Base-by-base conservation (phyloP, 371 early-diverging fungal species). In the Gilbertella persicaria region DNA sequence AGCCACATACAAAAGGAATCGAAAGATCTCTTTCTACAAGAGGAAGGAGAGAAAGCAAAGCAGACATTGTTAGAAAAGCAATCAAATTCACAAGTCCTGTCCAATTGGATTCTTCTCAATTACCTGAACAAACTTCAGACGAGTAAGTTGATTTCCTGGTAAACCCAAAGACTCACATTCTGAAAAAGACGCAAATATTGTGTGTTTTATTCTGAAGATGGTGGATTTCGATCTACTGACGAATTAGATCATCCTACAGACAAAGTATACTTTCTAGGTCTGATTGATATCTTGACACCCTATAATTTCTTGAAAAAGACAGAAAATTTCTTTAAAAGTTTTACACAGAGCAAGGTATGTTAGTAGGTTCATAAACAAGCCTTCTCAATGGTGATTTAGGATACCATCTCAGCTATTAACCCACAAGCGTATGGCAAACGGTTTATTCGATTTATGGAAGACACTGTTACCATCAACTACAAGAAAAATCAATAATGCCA, bases 251-350 rank as follows among this genome's bases (percentile, higher is more conserved):
- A 75, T 26, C 74, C 82, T 2, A 68, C 83, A 5, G 69, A 85
- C 41, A 79, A 86, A 41, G 73, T 97, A 6, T 97, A 97, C 75
- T 96, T 90, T 62, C 60, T 97, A 30, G 97, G 97, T 5, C 84
- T 97, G 46, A 97, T 98, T 48, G 98, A 98, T 61, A 96, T 97
- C 38, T 77, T 98, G 47, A 98, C 98, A 17, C 88, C 90, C 0
- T 98, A 96, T 71, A 89, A 88, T 60, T 69, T 79, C 38, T 67
- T 77, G 40, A 98, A 98, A 71, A 87, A 86, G 58, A 39, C 87
- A 20, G 98, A 98, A 62, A 90, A 91, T 55, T 70, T 86, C 19
- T 90, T 86, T 78, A 98, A 96, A 72, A 76, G 89, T 14, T 45
- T 96, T 38, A 79, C 79, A 13, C 77, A 88, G 52, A 89, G 93